Evolutionary conservation across 768 basidiomycete genomes (phyloP).

Genomic region (Pholiota microspora): DNA sequence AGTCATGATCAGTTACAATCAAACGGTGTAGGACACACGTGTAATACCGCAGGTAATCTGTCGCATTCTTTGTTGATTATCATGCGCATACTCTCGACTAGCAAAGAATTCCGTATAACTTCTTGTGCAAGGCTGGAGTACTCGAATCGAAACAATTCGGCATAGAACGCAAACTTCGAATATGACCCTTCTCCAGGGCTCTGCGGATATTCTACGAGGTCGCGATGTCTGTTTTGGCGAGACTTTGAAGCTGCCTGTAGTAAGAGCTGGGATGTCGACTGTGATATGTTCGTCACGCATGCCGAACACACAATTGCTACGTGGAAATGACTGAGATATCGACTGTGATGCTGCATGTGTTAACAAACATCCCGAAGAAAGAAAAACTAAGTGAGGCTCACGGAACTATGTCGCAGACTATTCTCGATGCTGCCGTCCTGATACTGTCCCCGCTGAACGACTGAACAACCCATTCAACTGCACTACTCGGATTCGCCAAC

Average conservation of each 20-base stretch:
- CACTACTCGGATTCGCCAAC: neutral
- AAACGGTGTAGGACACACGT: neutral
- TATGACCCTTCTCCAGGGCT: neutral
- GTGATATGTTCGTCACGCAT: conserved; percentile 55
- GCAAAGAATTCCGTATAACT: conserved; percentile 50
- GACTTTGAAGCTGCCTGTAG: neutral
- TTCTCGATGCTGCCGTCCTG: neutral
- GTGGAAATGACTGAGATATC: neutral
- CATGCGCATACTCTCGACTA: conserved; percentile 76
- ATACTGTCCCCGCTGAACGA: neutral
- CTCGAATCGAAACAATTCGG: neutral
- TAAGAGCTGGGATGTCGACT: neutral
- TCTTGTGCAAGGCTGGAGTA: neutral
- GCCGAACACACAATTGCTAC: conserved; percentile 1
- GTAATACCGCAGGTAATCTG: conserved; percentile 39
- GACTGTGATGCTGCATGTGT: neutral
- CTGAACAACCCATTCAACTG: neutral
- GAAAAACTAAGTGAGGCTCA: neutral
- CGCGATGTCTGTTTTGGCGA: neutral
- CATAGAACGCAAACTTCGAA: neutral
- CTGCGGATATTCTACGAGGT: neutral
- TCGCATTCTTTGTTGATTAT: conserved; percentile 34
- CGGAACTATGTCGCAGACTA: neutral
- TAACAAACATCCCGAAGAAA: neutral
- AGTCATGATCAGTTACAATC: neutral